Conservation (phyloP, 768 basidiomycete species). For the Boletus barrowsii region DNA sequence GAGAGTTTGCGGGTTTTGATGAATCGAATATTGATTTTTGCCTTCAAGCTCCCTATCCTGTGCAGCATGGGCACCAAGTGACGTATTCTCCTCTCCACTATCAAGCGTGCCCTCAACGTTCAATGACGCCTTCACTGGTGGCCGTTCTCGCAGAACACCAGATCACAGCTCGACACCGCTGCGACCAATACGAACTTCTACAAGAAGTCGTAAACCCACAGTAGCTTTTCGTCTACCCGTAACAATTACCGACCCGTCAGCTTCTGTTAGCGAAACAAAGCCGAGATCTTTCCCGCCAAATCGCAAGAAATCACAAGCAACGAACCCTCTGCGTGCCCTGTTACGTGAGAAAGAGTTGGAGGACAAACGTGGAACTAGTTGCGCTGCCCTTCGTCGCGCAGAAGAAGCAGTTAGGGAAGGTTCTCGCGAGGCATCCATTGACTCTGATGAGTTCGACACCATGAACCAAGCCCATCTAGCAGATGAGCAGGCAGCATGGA, state of each 20-base stretch:
- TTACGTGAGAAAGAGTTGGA: conserved; percentile 48
- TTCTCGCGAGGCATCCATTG: conserved; percentile 21
- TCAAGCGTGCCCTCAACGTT: conserved; percentile 20
- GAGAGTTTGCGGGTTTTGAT: neutral
- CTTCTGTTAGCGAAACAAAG: neutral
- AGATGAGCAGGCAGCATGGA: conserved; percentile 40
- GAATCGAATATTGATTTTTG: neutral
- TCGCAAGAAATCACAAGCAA: conserved; percentile 21
- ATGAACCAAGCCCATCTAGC: conserved; percentile 18
- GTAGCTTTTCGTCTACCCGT: conserved; percentile 9
- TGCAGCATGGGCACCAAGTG: neutral
- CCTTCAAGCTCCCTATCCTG: conserved; percentile 7
- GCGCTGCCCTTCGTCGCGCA: conserved; percentile 43
- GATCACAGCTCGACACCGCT: conserved; percentile 2
- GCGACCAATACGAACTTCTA: conserved; percentile 14
- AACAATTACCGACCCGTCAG: conserved; percentile 7
- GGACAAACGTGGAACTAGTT: conserved; percentile 35
- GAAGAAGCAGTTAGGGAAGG: conserved; percentile 39
- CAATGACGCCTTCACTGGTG: neutral
- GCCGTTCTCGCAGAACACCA: neutral
- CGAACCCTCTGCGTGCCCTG: conserved; percentile 54
- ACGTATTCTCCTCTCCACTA: conserved; percentile 20
- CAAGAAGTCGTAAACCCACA: conserved; percentile 18
- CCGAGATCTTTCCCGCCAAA: neutral
- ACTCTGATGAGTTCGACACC: conserved; percentile 23